Percentiles rank a stretch among this genome's conserved stretches.
These are phyloP conservation scores for Trifolium fragiferum DNA, from an alignment of 306 rosid genomes.

Conservation along the genomic window DNA sequence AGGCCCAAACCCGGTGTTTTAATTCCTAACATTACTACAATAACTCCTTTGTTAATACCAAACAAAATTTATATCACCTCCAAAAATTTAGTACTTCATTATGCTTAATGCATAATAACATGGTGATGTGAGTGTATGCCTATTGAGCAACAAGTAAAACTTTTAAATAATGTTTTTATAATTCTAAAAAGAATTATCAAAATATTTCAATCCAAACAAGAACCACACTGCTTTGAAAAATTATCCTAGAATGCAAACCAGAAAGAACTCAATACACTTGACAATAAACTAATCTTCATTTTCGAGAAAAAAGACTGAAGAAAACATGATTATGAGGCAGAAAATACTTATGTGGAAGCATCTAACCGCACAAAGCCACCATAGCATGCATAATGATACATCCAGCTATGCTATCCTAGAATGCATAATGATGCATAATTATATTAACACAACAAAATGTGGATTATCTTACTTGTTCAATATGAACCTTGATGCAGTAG, in stretches of 20 bases:
- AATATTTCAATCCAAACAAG: constrained; percentile 28
- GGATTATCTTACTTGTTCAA: constrained; percentile 70
- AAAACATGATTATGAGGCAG: constrained; percentile 30
- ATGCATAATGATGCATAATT: background rate
- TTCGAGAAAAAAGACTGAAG: constrained; percentile 10
- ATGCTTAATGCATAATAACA: constrained; percentile 20
- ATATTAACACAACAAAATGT: constrained; percentile 22
- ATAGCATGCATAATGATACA: constrained; percentile 1
- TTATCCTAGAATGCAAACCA: constrained; percentile 14
- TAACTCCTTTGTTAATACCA: constrained; percentile 1
- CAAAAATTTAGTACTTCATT: constrained; percentile 10
- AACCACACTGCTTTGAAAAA: background rate
- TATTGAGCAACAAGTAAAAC: background rate
- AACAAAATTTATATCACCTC: constrained; percentile 13
- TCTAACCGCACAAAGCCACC: constrained; percentile 24
- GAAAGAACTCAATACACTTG: constrained; percentile 11
- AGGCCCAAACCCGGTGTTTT: background rate
- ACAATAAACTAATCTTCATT: background rate
- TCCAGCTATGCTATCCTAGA: background rate
- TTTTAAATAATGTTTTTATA: constrained; percentile 12
- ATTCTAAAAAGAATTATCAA: background rate
- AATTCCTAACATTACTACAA: constrained; percentile 1
- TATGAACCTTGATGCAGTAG: constrained; percentile 51
- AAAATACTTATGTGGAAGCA: constrained; percentile 20
- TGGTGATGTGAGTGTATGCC: background rate